phyloP scores from a whole-genome alignment of 495 filamentous ascomycete species.

The Penicillium pulvis region DNA sequence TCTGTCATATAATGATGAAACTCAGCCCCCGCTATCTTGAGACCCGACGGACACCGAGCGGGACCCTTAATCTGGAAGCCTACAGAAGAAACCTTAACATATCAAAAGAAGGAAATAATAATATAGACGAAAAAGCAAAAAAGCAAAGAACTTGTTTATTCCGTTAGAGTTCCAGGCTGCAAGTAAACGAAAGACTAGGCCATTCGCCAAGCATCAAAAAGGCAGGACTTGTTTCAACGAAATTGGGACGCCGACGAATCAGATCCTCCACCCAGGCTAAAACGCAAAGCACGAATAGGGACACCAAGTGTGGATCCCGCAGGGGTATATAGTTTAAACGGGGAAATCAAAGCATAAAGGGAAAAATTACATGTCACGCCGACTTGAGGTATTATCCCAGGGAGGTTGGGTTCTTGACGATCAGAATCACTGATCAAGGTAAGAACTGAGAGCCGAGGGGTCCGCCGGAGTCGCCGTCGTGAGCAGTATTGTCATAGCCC shows the following conservation, averaged over 20 bases:
- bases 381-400: slow-evolving; percentile 1
- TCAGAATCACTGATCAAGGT: slow-evolving; percentile 8
- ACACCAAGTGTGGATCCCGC: slow-evolving; percentile 19
- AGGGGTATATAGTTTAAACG: slow-evolving; percentile 29
- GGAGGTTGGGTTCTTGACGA: background rate
- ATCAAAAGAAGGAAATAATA: background rate
- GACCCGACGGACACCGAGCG: slow-evolving; percentile 29
- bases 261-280: background rate
- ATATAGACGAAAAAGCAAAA: background rate
- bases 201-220: slow-evolving; percentile 5
- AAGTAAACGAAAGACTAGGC: background rate
- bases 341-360: slow-evolving; percentile 10
- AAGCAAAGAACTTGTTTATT: background rate
- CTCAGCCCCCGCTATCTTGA: slow-evolving; percentile 15
- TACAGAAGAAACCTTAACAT: slow-evolving; percentile 2
- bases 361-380: slow-evolving; percentile 15
- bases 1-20: slow-evolving; percentile 17
- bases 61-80: slow-evolving; percentile 13
- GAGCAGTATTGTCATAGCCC: slow-evolving; percentile 40
- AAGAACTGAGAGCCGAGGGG: slow-evolving; percentile 26
- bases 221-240: slow-evolving; percentile 21
- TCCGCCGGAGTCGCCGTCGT: slow-evolving; percentile 28
- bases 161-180: background rate
- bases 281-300: slow-evolving; percentile 7
- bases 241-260: slow-evolving; percentile 17